Evolutionary conservation across 179 eudicot species (phyloP).

Genomic region (Drosera spatulata): DNA sequence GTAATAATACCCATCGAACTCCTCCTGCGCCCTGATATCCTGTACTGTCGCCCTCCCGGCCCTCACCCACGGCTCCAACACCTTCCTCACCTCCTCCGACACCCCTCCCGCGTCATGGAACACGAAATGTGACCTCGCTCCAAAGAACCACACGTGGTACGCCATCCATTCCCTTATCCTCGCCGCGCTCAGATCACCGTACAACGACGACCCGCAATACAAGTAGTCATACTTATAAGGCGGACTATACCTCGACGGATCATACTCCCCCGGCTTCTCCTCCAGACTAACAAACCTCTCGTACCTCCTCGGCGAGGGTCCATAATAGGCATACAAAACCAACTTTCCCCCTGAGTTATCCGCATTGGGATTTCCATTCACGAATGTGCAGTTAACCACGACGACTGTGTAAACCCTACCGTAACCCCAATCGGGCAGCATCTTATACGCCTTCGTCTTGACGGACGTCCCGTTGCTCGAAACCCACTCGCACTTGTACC

Average conservation of each 20-base stretch:
- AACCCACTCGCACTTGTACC: conserved; percentile 43
- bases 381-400: conserved; percentile 47
- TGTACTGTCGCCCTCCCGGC: conserved; percentile 43
- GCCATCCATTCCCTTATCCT: conserved; percentile 61
- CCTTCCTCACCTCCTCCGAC: conserved; percentile 28
- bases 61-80: conserved; percentile 48
- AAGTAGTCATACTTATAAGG: conserved; percentile 36
- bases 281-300: conserved; percentile 39
- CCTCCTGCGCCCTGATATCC: conserved; percentile 42
- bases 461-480: conserved; percentile 11
- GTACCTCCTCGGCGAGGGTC: conserved; percentile 21
- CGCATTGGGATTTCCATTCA: conserved; percentile 14
- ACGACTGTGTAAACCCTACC: conserved; percentile 57
- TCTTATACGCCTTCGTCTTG: conserved; percentile 27
- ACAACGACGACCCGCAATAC: conserved; percentile 52
- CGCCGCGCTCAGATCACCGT: conserved; percentile 33
- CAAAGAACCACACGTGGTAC: conserved; percentile 48
- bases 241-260: conserved; percentile 15
- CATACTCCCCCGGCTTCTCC: conserved; percentile 26
- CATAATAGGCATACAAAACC: conserved; percentile 35
- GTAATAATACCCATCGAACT: conserved; percentile 54
- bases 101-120: conserved; percentile 63
- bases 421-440: conserved; percentile 71
- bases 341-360: conserved; percentile 39
- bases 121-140: conserved; percentile 46